These are phyloP conservation scores for Venturia aucupariae DNA, from an alignment of 2,329 filamentous ascomycete genomes.

Conservation along the genomic window DNA sequence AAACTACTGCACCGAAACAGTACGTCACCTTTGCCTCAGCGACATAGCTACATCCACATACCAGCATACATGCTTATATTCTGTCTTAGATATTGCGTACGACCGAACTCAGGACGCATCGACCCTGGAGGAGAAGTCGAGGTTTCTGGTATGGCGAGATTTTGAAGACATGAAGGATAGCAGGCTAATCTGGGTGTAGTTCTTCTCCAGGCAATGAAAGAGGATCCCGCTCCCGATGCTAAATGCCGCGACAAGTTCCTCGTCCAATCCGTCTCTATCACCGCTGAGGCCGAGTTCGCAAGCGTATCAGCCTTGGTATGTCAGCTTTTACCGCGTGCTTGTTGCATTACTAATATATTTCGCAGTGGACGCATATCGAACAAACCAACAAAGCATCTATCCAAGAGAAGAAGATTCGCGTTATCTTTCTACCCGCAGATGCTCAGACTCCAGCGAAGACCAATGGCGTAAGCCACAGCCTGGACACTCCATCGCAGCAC, in stretches of 20 bases:
- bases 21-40: constrained; percentile 41
- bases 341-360: constrained; percentile 14
- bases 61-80: background rate
- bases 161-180: background rate
- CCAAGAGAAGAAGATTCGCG: constrained; percentile 91
- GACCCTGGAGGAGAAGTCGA: constrained; percentile 84
- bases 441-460: constrained; percentile 23
- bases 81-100: constrained; percentile 75
- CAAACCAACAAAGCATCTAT: constrained; percentile 66
- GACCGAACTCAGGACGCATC: constrained; percentile 93
- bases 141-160: constrained; percentile 64
- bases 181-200: constrained; percentile 45
- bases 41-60: background rate
- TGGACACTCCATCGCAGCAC: constrained; percentile 31
- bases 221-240: constrained; percentile 74
- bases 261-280: constrained; percentile 82
- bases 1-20: constrained; percentile 98
- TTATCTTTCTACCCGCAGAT: constrained; percentile 63
- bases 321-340: background rate
- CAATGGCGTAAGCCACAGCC: constrained; percentile 25
- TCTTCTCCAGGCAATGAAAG: constrained; percentile 95
- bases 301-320: constrained; percentile 75
- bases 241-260: constrained; percentile 98
- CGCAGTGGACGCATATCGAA: constrained; percentile 66
- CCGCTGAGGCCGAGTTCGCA: constrained; percentile 71